Conservation (phyloP, 164 flowering plant species). For the Berberis vulgaris region DNA sequence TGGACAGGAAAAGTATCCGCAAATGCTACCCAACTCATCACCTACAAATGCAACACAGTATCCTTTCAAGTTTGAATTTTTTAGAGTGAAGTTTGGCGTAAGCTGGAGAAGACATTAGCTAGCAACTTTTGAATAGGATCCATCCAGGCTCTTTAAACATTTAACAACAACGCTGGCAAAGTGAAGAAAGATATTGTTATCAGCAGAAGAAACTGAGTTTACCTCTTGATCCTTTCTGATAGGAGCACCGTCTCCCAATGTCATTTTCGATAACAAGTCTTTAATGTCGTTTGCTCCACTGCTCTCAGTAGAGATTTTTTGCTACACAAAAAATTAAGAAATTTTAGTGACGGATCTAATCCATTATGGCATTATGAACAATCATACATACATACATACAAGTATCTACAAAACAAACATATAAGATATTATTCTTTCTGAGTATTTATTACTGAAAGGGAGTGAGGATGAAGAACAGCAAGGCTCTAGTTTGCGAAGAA, state of each 20-base stretch:
- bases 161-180: background rate
- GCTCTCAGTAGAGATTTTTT: slow-evolving; percentile 14
- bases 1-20: slow-evolving; percentile 45
- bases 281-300: slow-evolving; percentile 37
- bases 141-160: too few relatives aligned
- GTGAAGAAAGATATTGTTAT: background rate
- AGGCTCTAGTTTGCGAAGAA: background rate
- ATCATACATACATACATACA: background rate
- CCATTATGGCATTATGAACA: background rate
- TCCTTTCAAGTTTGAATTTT: background rate
- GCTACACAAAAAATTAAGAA: slow-evolving; percentile 22
- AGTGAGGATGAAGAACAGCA: background rate
- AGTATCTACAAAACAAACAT: background rate
- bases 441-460: background rate
- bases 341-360: background rate
- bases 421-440: background rate
- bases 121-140: background rate
- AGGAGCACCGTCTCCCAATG: slow-evolving; percentile 17
- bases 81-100: background rate
- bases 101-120: background rate
- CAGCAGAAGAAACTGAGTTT: slow-evolving; percentile 4
- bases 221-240: slow-evolving; percentile 41
- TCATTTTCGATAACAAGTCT: slow-evolving; percentile 32
- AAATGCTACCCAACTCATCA: slow-evolving; percentile 61
- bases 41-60: slow-evolving; percentile 30